Base-by-base conservation (phyloP, 495 filamentous ascomycete species). In the Aspergillus bertholletiae region DNA sequence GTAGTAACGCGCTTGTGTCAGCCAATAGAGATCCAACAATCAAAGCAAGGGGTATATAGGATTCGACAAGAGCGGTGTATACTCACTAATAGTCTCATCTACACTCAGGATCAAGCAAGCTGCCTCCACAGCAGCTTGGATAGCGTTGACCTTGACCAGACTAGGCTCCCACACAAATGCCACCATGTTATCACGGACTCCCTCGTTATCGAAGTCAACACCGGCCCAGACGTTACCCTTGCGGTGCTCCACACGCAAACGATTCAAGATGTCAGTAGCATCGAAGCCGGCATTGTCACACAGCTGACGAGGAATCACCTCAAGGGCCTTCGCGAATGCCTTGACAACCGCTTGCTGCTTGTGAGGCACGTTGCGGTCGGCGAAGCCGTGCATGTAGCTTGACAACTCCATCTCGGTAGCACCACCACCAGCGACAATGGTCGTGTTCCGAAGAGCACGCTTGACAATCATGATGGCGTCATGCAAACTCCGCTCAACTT, bases 391-490 rank as follows among this genome's bases (percentile, higher is more conserved):
- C 58, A 98, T 83, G 73, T 96, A 92, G 46, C 89, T 86, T 6
- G 91, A 96, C 46, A 97, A 71, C 74, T 97, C 94, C 93, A 98
- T 97, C 80, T 98, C 94, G 66, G 82, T 85, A 13, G 94, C 93
- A 63, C 94, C 94, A 59, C 94, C 94, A 54, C 94, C 94, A 23
- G 92, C 94, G 28, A 98, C 94, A 62, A 98, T 96, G 61, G 82
- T 88, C 57, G 87, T 85, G 75, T 97, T 93, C 76, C 88, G 88
- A 67, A 97, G 88, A 24, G 93, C 89, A 45, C 95, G 91, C 80
- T 96, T 97, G 58, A 98, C 94, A 59, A 98, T 94, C 94, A 98
- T 98, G 76, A 98, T 96, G 39, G 93, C 94, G 67, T 98, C 94
- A 74, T 98, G 94, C 53, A 98, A 80, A 68, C 89, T 95, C 37